Conservation (phyloP, 352 stramenopile species). For the Phytophthora vignae region DNA sequence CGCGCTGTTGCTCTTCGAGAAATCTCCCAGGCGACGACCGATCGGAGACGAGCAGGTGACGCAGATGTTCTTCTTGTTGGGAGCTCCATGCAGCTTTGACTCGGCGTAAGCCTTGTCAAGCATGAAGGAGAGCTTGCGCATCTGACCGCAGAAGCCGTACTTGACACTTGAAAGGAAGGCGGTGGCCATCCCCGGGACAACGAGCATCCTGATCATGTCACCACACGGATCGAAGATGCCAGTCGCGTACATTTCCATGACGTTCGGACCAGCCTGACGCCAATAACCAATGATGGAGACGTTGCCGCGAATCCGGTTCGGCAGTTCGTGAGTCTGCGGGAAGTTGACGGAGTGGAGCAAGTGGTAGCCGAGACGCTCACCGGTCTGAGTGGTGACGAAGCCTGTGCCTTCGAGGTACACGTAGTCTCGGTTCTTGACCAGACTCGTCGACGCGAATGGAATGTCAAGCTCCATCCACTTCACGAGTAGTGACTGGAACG, state of each 20-base stretch:
- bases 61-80: conserved; percentile 25
- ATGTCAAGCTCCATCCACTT: conserved; percentile 42
- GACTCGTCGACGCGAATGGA: conserved; percentile 16
- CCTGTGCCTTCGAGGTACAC: conserved; percentile 44
- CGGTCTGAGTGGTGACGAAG: conserved; percentile 21
- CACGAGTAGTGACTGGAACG: conserved; percentile 36
- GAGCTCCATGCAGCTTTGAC: conserved; percentile 10
- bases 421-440: conserved; percentile 42
- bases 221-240: conserved; percentile 38
- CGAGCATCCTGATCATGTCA: conserved; percentile 28
- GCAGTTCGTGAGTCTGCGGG: conserved; percentile 29
- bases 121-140: conserved; percentile 38
- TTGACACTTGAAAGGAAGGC: conserved; percentile 32
- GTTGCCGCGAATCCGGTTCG: conserved; percentile 44
- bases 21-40: conserved; percentile 24
- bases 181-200: conserved; percentile 30
- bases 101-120: conserved; percentile 31
- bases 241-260: conserved; percentile 40
- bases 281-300: conserved; percentile 42
- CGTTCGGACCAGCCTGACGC: conserved; percentile 31
- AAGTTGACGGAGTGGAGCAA: conserved; percentile 50
- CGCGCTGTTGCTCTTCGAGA: conserved; percentile 12
- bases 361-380: conserved; percentile 46
- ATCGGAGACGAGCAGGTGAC: conserved; percentile 19
- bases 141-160: conserved; percentile 32